These are phyloP conservation scores for Pisolithus thermaeus DNA, from an alignment of 1,284 basidiomycete species.

Conservation along the genomic window DNA sequence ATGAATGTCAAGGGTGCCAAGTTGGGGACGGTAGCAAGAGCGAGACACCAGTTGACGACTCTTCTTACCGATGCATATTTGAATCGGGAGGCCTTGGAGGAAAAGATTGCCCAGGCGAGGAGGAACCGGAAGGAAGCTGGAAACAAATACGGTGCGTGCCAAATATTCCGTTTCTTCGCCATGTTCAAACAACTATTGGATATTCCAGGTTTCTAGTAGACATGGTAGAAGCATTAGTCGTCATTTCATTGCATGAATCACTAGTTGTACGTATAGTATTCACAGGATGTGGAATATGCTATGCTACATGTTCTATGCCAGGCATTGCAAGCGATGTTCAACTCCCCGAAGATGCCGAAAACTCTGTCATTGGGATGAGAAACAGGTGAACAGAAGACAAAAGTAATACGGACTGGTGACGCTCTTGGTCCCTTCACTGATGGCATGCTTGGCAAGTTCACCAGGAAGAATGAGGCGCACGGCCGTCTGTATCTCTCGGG, in stretches of 20 bases:
- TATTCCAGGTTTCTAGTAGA: constrained; percentile 33
- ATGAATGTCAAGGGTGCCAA: constrained; percentile 79
- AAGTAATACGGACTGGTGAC: constrained; percentile 32
- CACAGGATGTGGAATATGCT: constrained; percentile 13
- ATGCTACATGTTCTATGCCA: constrained; percentile 17
- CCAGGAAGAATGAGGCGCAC: constrained; percentile 75
- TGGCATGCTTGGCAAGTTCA: constrained; percentile 57
- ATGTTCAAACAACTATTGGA: constrained; percentile 24
- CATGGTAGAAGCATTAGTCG: no score
- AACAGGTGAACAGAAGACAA: background rate
- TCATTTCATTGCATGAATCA: background rate
- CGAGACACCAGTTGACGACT: constrained; percentile 71
- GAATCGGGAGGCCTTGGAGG: constrained; percentile 73
- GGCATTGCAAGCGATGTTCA: constrained; percentile 8
- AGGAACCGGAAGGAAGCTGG: constrained; percentile 81
- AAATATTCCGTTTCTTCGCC: background rate
- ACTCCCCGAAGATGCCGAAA: constrained; percentile 24
- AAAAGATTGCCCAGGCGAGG: constrained; percentile 71
- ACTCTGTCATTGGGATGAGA: constrained; percentile 23
- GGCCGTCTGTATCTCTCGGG: constrained; percentile 74
- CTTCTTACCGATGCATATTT: constrained; percentile 71
- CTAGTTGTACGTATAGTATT: constrained; percentile 14
- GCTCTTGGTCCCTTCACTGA: constrained; percentile 58
- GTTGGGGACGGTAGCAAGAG: constrained; percentile 58
- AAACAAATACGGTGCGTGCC: constrained; percentile 70